Conservation (phyloP, 108 stramenopile species). For the Cyclostephanos invisitatus region DNA sequence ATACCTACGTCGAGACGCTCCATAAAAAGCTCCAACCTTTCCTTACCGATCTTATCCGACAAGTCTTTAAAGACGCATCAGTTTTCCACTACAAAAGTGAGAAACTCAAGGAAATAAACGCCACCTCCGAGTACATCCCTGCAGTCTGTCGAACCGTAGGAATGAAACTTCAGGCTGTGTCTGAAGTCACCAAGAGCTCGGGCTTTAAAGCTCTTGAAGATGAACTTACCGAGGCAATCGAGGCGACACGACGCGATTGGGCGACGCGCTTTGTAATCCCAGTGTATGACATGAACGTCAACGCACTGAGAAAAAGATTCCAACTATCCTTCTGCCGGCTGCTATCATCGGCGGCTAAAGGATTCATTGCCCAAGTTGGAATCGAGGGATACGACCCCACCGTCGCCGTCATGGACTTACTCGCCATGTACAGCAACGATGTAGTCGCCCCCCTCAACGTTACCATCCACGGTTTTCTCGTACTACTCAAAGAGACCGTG, state of each 20-base stretch:
- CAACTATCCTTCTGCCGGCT: constrained; percentile 8
- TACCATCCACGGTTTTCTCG: background rate
- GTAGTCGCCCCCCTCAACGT: background rate
- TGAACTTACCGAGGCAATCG: background rate
- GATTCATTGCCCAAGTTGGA: constrained; percentile 2
- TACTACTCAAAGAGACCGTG: background rate
- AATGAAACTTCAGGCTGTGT: constrained; percentile 12
- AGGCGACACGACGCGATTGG: background rate
- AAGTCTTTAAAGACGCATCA: background rate
- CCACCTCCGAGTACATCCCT: constrained; percentile 2
- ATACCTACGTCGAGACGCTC: constrained; percentile 5
- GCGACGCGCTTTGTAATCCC: background rate
- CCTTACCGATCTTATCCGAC: background rate
- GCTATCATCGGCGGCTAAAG: background rate
- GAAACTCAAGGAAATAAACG: background rate
- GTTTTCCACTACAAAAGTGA: background rate
- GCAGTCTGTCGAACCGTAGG: background rate
- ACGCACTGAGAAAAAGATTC: background rate
- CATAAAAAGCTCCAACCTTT: constrained; percentile 5
- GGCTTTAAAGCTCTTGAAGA: constrained; percentile 9
- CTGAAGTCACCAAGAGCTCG: background rate
- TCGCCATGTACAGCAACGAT: constrained; percentile 1
- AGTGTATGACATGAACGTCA: background rate
- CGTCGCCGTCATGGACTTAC: constrained; percentile 5
- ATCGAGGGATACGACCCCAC: background rate